Evolutionary conservation across 2,329 filamentous ascomycete species (phyloP).

Genomic region (Beauveria rudraprayagi): DNA sequence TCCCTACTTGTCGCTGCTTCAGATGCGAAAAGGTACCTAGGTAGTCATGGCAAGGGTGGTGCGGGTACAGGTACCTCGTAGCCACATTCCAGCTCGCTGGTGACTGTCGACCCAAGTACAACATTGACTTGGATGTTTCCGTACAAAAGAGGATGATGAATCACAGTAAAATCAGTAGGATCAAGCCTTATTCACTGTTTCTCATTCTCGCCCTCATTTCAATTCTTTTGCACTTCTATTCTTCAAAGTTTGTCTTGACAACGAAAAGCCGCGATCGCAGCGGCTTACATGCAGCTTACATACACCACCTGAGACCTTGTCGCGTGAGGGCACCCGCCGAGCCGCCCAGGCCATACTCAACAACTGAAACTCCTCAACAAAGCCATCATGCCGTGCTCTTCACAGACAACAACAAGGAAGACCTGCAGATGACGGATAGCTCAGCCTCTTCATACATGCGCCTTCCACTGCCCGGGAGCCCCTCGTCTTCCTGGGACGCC

Average conservation of each 20-base stretch:
- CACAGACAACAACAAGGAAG: background rate
- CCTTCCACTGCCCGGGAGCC: slow-evolving; percentile 50
- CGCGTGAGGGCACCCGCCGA: background rate
- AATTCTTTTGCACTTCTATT: background rate
- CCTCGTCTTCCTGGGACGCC: slow-evolving; percentile 62
- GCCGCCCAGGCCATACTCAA: background rate
- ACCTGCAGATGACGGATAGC: background rate
- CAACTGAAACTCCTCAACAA: background rate
- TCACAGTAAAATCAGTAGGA: too few species aligned
- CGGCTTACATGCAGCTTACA: background rate
- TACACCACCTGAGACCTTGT: background rate
- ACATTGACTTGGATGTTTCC: too few species aligned
- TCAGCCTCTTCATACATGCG: slow-evolving; percentile 1
- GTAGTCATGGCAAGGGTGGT: too few species aligned
- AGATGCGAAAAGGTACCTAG: too few species aligned
- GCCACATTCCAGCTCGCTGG: too few species aligned
- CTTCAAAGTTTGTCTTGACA: background rate
- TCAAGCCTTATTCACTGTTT: too few species aligned
- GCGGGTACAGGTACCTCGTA: too few species aligned
- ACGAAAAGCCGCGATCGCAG: background rate
- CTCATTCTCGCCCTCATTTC: too few species aligned
- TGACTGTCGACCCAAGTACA: too few species aligned
- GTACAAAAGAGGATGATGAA: too few species aligned
- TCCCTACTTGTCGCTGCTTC: too few species aligned
- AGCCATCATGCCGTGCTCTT: slow-evolving; percentile 1